Percentiles rank a stretch among this genome's conserved stretches.
Evolutionary conservation across 1,284 basidiomycete species (phyloP).

Genomic region (Trametes hirsuta): DNA sequence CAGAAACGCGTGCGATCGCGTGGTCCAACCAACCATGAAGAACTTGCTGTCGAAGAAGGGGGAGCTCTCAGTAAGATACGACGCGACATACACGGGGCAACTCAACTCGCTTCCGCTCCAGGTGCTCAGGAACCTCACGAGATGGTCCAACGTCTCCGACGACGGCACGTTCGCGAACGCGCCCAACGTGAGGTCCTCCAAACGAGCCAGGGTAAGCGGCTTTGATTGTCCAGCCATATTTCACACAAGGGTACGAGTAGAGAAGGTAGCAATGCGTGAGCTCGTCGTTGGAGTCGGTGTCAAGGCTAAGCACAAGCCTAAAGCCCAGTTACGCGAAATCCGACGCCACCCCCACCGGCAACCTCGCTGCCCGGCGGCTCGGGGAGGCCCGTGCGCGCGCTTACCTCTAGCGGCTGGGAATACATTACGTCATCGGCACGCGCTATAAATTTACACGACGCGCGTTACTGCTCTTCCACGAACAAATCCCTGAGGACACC

Average conservation of each 20-base stretch:
- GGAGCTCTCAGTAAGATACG: neutral
- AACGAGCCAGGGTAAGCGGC: constrained; percentile 41
- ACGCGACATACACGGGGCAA: constrained; percentile 6
- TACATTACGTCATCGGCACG: constrained; percentile 22
- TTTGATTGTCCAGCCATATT: constrained; percentile 45
- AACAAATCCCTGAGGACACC: constrained; percentile 78
- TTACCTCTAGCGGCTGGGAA: constrained; percentile 22
- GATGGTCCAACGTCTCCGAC: constrained; percentile 67
- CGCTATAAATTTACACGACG: constrained; percentile 13
- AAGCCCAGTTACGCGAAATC: constrained; percentile 2
- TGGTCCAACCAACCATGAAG: constrained; percentile 58
- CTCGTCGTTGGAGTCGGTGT: neutral
- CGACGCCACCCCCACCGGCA: constrained; percentile 11
- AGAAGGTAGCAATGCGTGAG: neutral
- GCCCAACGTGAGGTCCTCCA: constrained; percentile 67
- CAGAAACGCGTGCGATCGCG: neutral
- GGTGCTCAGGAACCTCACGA: constrained; percentile 73
- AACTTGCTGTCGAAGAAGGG: constrained; percentile 56
- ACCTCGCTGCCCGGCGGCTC: constrained; percentile 10
- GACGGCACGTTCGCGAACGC: constrained; percentile 59
- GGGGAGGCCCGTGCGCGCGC: constrained; percentile 18
- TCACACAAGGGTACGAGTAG: neutral
- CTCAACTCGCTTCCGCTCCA: constrained; percentile 85
- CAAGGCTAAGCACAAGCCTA: neutral
- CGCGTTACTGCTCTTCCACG: constrained; percentile 32